Base-by-base conservation (phyloP, 2,329 filamentous ascomycete species). In the Talaromyces rugulosus region DNA sequence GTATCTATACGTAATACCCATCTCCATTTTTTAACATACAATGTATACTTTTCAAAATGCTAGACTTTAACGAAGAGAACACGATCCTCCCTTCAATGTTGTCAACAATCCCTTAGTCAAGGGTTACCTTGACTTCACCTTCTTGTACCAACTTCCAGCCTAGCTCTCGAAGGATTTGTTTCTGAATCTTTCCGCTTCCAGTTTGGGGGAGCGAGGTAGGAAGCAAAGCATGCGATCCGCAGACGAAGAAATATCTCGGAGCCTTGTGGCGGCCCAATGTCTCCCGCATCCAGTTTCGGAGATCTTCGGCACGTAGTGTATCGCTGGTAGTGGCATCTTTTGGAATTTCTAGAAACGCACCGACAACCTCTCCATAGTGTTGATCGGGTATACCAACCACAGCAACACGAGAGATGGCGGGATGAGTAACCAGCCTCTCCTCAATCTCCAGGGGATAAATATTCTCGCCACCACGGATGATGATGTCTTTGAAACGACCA, bases 401-500 rank as follows among this genome's bases (percentile, higher is more conserved):
- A 55, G 89, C 83, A 14, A 89, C 89, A n/a, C 84, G 79, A 1
- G 80, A 73, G 31, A 92, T 81, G 1, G 81, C 77, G 0, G 86
- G 81, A 72, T 92, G 89, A 1, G 82, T 80, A 53, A 87, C 77
- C n/a, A 92, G 80, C 2, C 88, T 83, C 72, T 90, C 88, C 74
- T 92, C 89, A 63, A 91, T 90, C 71, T 92, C 89, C 27, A 91
- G 81, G 1, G 89, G 89, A 70, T 91, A 90, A 57, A 84, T 83
- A 74, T 91, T 91, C 74, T 91, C 88, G 55, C 89, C 89, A 60
- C 88, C 89, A 68, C 89, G 80, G 63, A 92, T 92, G 62, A 92
- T 91, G 40, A 92, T 91, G 63, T 92, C 89, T 77, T 92, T 92
- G 76, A 91, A 90, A 23, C 89, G 80, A 0, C 89, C 89, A 0